phyloP scores from a whole-genome alignment of 2,329 filamentous ascomycete species.

The Trichoderma lentiforme region DNA sequence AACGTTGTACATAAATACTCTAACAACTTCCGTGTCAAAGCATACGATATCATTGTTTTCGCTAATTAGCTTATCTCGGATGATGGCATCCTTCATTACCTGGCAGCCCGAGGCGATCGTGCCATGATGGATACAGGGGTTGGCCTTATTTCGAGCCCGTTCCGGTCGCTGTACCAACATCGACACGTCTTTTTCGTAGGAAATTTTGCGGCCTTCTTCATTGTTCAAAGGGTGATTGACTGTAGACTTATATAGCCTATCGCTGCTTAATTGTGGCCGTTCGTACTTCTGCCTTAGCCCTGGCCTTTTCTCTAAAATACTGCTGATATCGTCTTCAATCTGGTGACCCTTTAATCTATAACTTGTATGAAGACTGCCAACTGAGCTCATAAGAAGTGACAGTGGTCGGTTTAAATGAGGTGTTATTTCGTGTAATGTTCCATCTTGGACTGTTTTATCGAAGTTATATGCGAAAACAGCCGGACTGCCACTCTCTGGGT shows the following conservation, averaged over 20 bases:
- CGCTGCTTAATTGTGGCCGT: conserved; percentile 12
- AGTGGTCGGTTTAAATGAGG: background rate
- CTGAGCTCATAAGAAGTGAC: conserved; percentile 11
- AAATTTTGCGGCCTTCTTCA: conserved; percentile 1
- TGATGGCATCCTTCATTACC: conserved; percentile 22
- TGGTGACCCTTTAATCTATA: conserved; percentile 19
- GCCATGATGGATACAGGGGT: conserved; percentile 7
- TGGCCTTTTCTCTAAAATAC: background rate
- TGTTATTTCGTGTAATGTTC: no score
- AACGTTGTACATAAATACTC: no score
- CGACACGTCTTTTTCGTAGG: background rate
- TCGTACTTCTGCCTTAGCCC: conserved; percentile 15
- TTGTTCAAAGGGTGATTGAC: background rate
- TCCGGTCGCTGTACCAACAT: background rate
- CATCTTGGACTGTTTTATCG: no score
- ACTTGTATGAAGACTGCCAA: conserved; percentile 9
- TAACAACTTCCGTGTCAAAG: no score
- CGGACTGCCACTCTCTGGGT: conserved; percentile 8
- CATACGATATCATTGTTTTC: conserved; percentile 21
- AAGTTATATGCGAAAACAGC: conserved; percentile 17
- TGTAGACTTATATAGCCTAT: conserved; percentile 14
- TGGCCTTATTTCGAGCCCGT: background rate
- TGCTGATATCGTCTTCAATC: conserved; percentile 13
- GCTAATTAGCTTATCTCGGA: conserved; percentile 25
- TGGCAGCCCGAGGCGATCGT: conserved; percentile 17